Percentiles rank a stretch among this genome's conserved stretches.
Evolutionary conservation across 169 alveolate genomes (phyloP).

Genomic region (Eimeria praecox): DNA sequence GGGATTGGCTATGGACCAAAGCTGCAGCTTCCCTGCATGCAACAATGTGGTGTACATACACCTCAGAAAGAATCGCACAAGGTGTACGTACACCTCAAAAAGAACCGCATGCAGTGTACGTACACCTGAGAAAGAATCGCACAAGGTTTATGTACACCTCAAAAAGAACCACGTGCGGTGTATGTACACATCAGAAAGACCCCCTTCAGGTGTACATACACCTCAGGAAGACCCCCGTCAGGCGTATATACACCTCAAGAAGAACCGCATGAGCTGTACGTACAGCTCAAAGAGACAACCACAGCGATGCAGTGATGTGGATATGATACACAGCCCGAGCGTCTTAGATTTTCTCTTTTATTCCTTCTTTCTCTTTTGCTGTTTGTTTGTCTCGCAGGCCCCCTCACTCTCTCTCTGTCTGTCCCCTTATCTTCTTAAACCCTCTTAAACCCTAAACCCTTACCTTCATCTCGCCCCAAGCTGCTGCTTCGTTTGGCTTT

Average conservation of each 20-base stretch:
- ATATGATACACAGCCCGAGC: no score
- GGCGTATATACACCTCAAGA: neutral
- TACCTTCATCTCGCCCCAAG: no score
- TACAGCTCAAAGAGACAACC: neutral
- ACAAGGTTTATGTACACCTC: neutral
- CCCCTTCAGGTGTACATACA: neutral
- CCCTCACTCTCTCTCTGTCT: no score
- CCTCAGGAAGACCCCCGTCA: no score
- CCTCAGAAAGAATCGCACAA: neutral
- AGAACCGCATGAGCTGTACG: neutral
- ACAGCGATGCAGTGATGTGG: no score
- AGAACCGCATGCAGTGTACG: slow-evolving; percentile 4
- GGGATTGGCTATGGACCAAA: slow-evolving; percentile 95
- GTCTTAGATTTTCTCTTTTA: no score
- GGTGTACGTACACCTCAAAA: neutral
- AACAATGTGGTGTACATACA: slow-evolving; percentile 3
- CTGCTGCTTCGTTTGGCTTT: no score
- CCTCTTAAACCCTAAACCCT: no score
- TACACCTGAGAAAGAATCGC: neutral
- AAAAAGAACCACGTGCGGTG: neutral
- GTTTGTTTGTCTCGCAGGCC: no score
- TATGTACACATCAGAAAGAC: slow-evolving; percentile 9
- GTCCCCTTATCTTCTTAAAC: no score
- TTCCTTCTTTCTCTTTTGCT: neutral
- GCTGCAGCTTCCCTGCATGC: slow-evolving; percentile 89